Conservation (phyloP, 2,329 filamentous ascomycete species). For the Drechslerella stenobrocha region DNA sequence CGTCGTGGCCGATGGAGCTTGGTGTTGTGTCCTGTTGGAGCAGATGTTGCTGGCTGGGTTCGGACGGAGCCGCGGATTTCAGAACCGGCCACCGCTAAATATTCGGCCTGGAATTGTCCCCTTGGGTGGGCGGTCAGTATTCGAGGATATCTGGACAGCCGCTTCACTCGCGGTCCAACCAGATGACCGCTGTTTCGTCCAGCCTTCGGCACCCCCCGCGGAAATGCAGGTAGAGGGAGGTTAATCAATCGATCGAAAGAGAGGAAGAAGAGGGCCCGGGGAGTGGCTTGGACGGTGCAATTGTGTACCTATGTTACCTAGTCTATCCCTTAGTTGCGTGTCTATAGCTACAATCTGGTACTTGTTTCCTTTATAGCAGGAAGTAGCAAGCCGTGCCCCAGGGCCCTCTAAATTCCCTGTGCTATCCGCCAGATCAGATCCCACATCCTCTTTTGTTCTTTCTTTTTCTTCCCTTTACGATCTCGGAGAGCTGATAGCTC, state of each 20-base stretch:
- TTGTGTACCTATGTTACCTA: neutral
- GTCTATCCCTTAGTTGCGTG: neutral
- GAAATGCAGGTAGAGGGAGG: constrained; percentile 1
- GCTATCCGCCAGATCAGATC: neutral
- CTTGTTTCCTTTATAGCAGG: constrained; percentile 11
- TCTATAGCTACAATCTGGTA: constrained; percentile 2
- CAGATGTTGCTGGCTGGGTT: neutral
- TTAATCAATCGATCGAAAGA: neutral
- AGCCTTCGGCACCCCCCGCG: neutral
- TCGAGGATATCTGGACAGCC: too few species aligned
- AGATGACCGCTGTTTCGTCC: too few species aligned
- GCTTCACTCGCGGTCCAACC: too few species aligned
- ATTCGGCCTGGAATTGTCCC: too few species aligned
- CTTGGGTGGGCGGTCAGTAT: too few species aligned
- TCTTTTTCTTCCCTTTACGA: constrained; percentile 1
- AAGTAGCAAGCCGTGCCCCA: constrained; percentile 2
- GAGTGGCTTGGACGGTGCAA: neutral
- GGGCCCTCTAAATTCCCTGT: neutral
- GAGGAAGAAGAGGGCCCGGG: constrained; percentile 4
- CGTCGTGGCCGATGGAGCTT: too few species aligned
- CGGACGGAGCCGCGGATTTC: neutral
- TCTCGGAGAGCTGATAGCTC: constrained; percentile 20
- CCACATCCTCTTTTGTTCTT: constrained; percentile 12
- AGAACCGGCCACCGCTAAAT: neutral
- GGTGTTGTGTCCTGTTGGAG: constrained; percentile 12